These are phyloP conservation scores for Aotearoamyces nothofagi DNA, from an alignment of 2,329 filamentous ascomycete genomes.

Conservation along the genomic window DNA sequence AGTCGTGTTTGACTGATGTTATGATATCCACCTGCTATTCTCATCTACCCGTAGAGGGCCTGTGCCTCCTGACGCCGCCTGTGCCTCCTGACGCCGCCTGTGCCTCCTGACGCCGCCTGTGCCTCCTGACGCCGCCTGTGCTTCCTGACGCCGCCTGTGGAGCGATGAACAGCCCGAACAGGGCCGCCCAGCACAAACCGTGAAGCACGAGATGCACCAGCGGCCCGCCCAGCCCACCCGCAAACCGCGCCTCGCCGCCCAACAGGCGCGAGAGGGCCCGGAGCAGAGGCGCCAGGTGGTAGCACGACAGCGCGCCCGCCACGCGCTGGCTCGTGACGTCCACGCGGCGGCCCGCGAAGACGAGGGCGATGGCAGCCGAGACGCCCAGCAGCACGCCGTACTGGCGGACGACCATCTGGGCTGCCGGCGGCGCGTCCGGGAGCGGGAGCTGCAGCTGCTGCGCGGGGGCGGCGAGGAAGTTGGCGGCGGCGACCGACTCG, in stretches of 20 bases:
- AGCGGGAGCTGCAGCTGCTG: slow-evolving; percentile 13
- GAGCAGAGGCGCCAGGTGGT: slow-evolving; percentile 12
- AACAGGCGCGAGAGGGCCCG: slow-evolving; percentile 7
- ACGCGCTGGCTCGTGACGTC: slow-evolving; percentile 8
- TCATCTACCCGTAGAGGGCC: too few relatives aligned
- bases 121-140: too few relatives aligned
- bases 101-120: too few relatives aligned
- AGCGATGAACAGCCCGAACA: background rate
- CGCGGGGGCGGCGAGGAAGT: slow-evolving; percentile 16
- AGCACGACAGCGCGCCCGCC: slow-evolving; percentile 12
- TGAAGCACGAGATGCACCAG: background rate
- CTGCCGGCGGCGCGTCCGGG: slow-evolving; percentile 7
- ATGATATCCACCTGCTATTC: too few relatives aligned
- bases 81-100: too few relatives aligned
- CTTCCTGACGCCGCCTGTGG: too few relatives aligned
- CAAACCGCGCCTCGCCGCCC: background rate
- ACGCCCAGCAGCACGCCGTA: slow-evolving; percentile 16
- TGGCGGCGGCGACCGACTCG: slow-evolving; percentile 14
- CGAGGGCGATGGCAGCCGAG: slow-evolving; percentile 13
- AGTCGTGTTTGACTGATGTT: slow-evolving; percentile 42
- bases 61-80: too few relatives aligned
- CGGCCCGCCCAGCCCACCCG: background rate
- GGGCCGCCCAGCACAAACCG: background rate
- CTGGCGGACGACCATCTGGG: slow-evolving; percentile 15
- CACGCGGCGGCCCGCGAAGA: slow-evolving; percentile 7